Percentiles rank a stretch among this genome's conserved stretches.
Evolutionary conservation across 768 basidiomycete genomes (phyloP).

Genomic region (Pholiota molesta): DNA sequence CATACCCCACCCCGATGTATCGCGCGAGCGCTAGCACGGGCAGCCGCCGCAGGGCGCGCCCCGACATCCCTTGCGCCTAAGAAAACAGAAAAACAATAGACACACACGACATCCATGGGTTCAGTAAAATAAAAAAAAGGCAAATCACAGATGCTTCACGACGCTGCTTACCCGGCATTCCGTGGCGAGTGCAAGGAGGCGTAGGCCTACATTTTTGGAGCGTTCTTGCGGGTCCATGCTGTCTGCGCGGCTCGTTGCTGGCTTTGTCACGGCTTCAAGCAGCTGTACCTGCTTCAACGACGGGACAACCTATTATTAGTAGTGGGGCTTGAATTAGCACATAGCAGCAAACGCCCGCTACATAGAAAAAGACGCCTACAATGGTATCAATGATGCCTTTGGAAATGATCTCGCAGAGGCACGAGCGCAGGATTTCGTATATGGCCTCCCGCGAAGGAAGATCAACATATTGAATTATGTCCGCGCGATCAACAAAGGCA

Average conservation of each 20-base stretch:
- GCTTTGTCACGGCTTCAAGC: constrained; percentile 48
- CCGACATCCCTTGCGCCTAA: constrained; percentile 83
- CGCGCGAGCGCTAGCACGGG: constrained; percentile 91
- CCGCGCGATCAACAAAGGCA: constrained; percentile 96
- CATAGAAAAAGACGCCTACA: constrained; percentile 47
- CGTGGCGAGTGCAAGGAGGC: constrained; percentile 69
- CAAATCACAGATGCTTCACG: not conserved
- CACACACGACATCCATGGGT: not conserved
- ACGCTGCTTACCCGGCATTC: constrained; percentile 70
- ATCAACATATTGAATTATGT: constrained; percentile 94
- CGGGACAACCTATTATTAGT: constrained; percentile 54
- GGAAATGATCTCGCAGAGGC: constrained; percentile 76
- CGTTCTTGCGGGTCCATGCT: constrained; percentile 44
- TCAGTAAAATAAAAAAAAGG: not conserved
- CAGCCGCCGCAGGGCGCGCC: constrained; percentile 88
- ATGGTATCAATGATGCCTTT: constrained; percentile 68
- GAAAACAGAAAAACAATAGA: not conserved
- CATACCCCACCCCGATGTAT: constrained; percentile 65
- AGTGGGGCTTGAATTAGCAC: constrained; percentile 6
- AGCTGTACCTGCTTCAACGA: constrained; percentile 62
- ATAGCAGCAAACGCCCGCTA: not conserved
- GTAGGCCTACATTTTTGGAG: constrained; percentile 54
- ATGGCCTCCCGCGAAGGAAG: constrained; percentile 89
- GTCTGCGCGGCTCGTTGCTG: constrained; percentile 17
- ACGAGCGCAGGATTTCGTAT: constrained; percentile 88